These are phyloP conservation scores for Sophora flavescens DNA, from an alignment of 306 rosid genomes.

Conservation along the genomic window DNA sequence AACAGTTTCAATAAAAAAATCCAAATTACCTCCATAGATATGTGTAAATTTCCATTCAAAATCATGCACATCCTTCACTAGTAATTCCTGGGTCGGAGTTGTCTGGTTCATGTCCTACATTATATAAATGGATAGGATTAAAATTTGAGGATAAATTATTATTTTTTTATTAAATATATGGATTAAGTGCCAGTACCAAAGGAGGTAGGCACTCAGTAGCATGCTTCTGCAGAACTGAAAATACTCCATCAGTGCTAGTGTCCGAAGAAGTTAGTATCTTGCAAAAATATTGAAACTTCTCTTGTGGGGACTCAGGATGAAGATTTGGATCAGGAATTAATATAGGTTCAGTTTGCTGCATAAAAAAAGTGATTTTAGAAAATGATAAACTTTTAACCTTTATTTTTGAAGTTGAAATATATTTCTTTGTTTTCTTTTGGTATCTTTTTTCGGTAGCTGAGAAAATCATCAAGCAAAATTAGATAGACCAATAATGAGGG, in stretches of 20 bases:
- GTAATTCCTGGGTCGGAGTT: slow-evolving; percentile 89
- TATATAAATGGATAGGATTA: background rate
- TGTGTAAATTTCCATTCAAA: slow-evolving; percentile 94
- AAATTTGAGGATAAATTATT: background rate
- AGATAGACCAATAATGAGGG: background rate
- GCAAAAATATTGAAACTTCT: slow-evolving; percentile 75
- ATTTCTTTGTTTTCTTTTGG: too few species aligned
- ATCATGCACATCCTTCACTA: slow-evolving; percentile 87
- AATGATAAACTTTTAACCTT: background rate
- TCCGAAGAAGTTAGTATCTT: slow-evolving; percentile 92
- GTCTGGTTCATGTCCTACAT: slow-evolving; percentile 80
- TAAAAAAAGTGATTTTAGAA: background rate
- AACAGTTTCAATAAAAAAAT: background rate
- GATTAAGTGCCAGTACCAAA: slow-evolving; percentile 57
- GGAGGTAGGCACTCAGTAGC: slow-evolving; percentile 92
- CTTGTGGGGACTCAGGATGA: slow-evolving; percentile 52
- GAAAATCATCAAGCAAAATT: slow-evolving; percentile 20
- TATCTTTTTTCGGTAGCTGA: too few species aligned
- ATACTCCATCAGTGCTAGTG: slow-evolving; percentile 99
- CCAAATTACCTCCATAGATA: slow-evolving; percentile 79
- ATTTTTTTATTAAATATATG: too few species aligned
- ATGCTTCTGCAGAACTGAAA: slow-evolving; percentile 89
- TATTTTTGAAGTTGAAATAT: background rate
- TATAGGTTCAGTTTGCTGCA: slow-evolving; percentile 70
- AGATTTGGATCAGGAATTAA: slow-evolving; percentile 54